Base-by-base conservation (phyloP, 441 rosid species). In the Populus hybrid region DNA sequence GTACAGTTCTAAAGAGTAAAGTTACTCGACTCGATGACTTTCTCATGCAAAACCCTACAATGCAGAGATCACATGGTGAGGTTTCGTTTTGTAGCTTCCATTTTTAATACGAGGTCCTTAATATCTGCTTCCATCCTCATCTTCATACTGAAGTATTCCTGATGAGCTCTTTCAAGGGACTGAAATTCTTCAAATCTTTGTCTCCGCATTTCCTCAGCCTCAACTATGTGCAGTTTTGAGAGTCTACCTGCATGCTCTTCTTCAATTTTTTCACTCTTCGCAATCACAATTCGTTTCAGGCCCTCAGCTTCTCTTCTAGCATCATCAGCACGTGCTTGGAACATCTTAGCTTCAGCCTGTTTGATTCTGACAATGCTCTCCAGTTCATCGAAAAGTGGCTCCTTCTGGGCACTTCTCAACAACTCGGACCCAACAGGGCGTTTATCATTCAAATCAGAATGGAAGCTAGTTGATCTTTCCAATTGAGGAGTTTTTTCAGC, bases 251-350 rank as follows among this genome's bases (percentile, higher is more conserved):
- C 78, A 67, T 81, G 90, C 79, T 96, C 98, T 81, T 90, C 98
- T 70, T 96, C 98, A 46, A 90, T 83, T 85, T 87, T 91, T 70
- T 90, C 96, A 46, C 81, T 90, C 88, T 96, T 96, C 0, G 93
- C 88, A 21, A 85, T 50, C 4, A 91, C 95, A 67, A 94, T 92
- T 71, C 91, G 94, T 81, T 87, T 94, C 91, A 96, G 82, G 71
- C 97, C 91, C 82, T 96, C 99, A 0, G 97, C 92, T 57, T 92
- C 97, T 84, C 90, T 91, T 84, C 94, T 87, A 63, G 98, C 99
- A 35, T 91, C 97, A 81, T 96, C 97, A 16, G 98, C 95, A 64
- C 90, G 92, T 5, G 86, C 82, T 81, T 96, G 98, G 80, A 92
- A 96, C 98, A 96, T 96, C 73, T 86, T 87, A 10, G 96, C 97